Evolutionary conservation across 164 flowering plant species (phyloP), one percentile per base, ranked within the genome.

Genomic region (Magnolia kwangsiensis): DNA sequence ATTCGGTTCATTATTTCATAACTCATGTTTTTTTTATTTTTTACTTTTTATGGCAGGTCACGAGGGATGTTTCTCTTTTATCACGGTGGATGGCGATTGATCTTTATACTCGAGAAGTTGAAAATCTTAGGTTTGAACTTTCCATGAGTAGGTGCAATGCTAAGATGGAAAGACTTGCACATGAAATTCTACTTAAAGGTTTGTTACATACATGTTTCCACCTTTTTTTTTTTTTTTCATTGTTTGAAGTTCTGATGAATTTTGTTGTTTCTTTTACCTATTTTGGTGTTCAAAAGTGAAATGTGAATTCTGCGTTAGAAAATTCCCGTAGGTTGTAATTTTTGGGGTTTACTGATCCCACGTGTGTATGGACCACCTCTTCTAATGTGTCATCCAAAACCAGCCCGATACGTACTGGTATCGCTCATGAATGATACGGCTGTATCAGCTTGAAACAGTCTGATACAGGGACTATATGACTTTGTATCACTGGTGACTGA

Each of bases 71-170:
- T 4, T 85, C 98, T 80, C 95, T 95, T 65, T 82, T 95, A 76
- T 93, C 98, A 70, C 84, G 94, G 74, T 95, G 98, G 98, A 95
- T 95, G 98, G 96, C 94, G 49, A 83, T 88, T 80, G 98, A 95
- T 86, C 96, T 95, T 63, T 93, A 92, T 79, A 84, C 89, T 50
- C 85, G 95, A 63, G 98, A 95, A 85, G 83, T 91, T 80, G 98
- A 95, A 76, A 87, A 83, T 78, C 94, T 95, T 67, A 90, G 96
- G 83, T 95, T 95, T 84, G 98, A 95, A 82, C 91, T 95, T 50
- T 95, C 98, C 77, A 88, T 93, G 97, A 89, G 78, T 79, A 86
- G 81, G 14, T 95, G 98, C 84, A 91, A 84, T 80, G 86, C 82
- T 69, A 71, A 64, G 75, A 72, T 95, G 81, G 86, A 85, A 67